Evolutionary conservation across 2,329 filamentous ascomycete genomes (phyloP).

Genomic region (Diaporthe nobilis): DNA sequence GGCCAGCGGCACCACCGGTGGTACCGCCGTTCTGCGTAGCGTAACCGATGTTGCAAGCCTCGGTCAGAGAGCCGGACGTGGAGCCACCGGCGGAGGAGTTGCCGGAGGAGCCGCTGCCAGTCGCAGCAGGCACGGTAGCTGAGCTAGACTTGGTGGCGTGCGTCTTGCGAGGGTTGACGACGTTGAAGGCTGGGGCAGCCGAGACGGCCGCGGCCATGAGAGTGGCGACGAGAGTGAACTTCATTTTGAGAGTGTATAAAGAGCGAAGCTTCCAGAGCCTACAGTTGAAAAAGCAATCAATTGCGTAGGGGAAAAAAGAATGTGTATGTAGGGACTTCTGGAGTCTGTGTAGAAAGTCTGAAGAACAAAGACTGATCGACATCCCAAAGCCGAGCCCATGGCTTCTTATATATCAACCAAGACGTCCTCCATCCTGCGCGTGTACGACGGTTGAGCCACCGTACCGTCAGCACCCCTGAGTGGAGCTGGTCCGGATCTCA

Average conservation of each 20-base stretch:
- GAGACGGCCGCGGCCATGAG: slow-evolving; percentile 28
- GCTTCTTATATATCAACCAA: slow-evolving; percentile 23
- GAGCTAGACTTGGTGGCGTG: slow-evolving; percentile 4
- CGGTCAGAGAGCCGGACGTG: slow-evolving; percentile 31
- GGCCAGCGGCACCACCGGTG: slow-evolving; percentile 68
- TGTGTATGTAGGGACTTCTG: slow-evolving; percentile 32
- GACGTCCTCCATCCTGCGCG: slow-evolving; percentile 7
- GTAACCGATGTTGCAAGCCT: slow-evolving; percentile 56
- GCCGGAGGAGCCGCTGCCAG: background rate
- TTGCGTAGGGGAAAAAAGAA: slow-evolving; percentile 26
- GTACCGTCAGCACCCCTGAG: background rate
- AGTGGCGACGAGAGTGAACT: slow-evolving; percentile 34
- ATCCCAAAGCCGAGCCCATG: background rate
- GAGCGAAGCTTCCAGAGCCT: slow-evolving; percentile 37
- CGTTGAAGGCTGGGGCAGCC: slow-evolving; percentile 24
- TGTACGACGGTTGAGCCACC: background rate
- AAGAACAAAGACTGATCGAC: background rate
- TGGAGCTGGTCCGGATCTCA: slow-evolving; percentile 26
- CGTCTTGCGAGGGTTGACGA: slow-evolving; percentile 18
- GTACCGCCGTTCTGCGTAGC: slow-evolving; percentile 65
- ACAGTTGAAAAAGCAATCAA: slow-evolving; percentile 34
- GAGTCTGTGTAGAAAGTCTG: slow-evolving; percentile 29
- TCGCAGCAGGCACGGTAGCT: background rate
- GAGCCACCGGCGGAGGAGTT: slow-evolving; percentile 5
- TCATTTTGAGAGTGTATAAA: slow-evolving; percentile 36